Evolutionary conservation across 2,329 filamentous ascomycete species (phyloP).

Genomic region (Stachybotrys elegans): DNA sequence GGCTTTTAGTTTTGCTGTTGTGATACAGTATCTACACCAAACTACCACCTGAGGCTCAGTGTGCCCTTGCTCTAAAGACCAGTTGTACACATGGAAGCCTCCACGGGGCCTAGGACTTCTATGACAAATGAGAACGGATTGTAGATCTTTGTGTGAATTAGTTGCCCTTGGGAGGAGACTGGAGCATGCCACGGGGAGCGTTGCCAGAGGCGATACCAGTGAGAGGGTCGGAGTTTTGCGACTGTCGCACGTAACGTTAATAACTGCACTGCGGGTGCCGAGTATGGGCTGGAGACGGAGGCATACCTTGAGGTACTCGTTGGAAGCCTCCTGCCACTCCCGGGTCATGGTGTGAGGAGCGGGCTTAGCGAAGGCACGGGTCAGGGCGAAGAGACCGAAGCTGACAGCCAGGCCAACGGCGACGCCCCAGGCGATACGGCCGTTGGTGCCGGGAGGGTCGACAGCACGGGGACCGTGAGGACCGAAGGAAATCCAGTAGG

Average conservation of each 20-base stretch:
- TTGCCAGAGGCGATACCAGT: constrained; percentile 80
- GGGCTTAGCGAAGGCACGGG: constrained; percentile 68
- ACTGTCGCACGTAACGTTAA: too few relatives aligned
- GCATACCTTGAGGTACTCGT: constrained; percentile 85
- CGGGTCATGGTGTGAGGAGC: constrained; percentile 85
- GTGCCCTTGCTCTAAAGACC: constrained; percentile 21
- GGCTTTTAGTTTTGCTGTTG: constrained; percentile 31
- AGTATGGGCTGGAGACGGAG: too few relatives aligned
- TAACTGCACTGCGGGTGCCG: too few relatives aligned
- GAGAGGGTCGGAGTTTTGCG: constrained; percentile 80
- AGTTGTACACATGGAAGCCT: constrained; percentile 31
- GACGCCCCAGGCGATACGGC: constrained; percentile 73
- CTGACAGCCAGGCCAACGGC: constrained; percentile 61
- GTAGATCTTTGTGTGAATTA: constrained; percentile 27
- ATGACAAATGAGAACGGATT: constrained; percentile 27
- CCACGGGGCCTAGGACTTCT: constrained; percentile 25
- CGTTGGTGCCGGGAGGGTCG: constrained; percentile 77
- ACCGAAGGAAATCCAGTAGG: constrained; percentile 98
- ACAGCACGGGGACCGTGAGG: constrained; percentile 87
- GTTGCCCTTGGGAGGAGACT: constrained; percentile 55
- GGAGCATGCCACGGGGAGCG: constrained; percentile 71
- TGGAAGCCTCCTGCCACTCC: constrained; percentile 93
- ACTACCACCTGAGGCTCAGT: constrained; percentile 20
- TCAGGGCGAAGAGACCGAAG: constrained; percentile 64
- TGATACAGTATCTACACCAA: constrained; percentile 40